These are phyloP conservation scores for Alternaria sp. DNA, from an alignment of 2,329 filamentous ascomycete genomes.

Conservation along the genomic window DNA sequence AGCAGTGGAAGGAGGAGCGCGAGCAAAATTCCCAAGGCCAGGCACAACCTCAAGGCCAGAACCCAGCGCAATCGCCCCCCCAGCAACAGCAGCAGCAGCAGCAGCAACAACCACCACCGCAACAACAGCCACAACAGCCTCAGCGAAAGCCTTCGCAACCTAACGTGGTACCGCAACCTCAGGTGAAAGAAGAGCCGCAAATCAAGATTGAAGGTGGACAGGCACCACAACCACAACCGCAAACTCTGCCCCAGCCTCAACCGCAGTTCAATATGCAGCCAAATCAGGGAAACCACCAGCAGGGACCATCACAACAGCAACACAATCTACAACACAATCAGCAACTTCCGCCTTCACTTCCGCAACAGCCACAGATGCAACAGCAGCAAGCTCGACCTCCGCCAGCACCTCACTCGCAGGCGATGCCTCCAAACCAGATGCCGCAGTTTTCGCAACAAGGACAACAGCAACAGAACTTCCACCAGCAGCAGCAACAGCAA, in stretches of 20 bases:
- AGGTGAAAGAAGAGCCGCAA: conserved; percentile 47
- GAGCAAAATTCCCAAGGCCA: conserved; percentile 48
- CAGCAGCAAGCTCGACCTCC: conserved; percentile 37
- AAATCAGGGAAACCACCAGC: conserved; percentile 33
- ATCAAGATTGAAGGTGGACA: conserved; percentile 50
- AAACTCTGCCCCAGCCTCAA: conserved; percentile 21
- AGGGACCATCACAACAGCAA: conserved; percentile 32
- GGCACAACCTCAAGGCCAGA: conserved; percentile 30
- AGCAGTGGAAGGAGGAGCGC: conserved; percentile 44
- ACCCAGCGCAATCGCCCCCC: conserved; percentile 35
- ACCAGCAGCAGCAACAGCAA: conserved; percentile 40
- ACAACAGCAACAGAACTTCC: conserved; percentile 43
- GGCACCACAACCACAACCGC: conserved; percentile 32
- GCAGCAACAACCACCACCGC: conserved; percentile 37
- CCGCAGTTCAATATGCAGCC: conserved; percentile 37
- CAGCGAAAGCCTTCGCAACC: conserved; percentile 45
- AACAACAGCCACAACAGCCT: conserved; percentile 35
- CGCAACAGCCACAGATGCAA: conserved; percentile 31
- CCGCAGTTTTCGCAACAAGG: conserved; percentile 39
- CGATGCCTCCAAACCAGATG: conserved; percentile 41
- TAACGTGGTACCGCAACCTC: conserved; percentile 34
- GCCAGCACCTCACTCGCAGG: conserved; percentile 42
- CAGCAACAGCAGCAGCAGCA: conserved; percentile 34
- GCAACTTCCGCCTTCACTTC: conserved; percentile 32
- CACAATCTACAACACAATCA: conserved; percentile 28